A percentile compares a stretch with the other conserved stretches of the same genome.
These are phyloP conservation scores for Boletellus ananas DNA, from an alignment of 768 basidiomycete species.

Conservation along the genomic window DNA sequence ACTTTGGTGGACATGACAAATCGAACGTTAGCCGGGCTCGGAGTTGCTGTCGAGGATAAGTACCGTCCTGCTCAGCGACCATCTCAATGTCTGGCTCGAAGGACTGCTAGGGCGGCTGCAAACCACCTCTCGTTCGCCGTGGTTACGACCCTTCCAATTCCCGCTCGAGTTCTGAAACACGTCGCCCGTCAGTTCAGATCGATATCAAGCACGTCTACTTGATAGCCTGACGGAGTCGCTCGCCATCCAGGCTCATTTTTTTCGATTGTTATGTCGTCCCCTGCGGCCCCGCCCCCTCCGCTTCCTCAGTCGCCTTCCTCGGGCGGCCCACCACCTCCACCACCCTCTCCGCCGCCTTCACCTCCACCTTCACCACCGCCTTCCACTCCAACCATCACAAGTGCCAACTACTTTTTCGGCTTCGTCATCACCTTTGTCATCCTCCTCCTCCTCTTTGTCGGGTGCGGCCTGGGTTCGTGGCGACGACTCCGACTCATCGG, in stretches of 20 bases:
- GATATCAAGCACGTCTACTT: constrained; percentile 2
- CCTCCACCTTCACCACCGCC: background rate
- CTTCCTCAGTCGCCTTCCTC: background rate
- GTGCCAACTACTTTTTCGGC: constrained; percentile 32
- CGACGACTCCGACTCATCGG: constrained; percentile 30
- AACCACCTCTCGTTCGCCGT: background rate
- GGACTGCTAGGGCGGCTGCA: no score
- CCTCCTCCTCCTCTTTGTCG: constrained; percentile 46
- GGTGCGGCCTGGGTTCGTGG: constrained; percentile 48
- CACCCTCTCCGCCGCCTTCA: background rate
- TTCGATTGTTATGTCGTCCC: constrained; percentile 13
- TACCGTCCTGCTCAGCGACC: no score
- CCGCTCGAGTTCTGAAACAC: constrained; percentile 17
- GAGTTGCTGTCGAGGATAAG: no score
- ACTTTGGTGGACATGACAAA: no score
- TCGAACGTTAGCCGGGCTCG: no score
- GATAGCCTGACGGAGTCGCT: background rate
- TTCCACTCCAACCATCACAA: constrained; percentile 3
- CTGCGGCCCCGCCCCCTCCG: background rate
- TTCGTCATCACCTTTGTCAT: constrained; percentile 33
- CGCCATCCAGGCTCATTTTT: background rate
- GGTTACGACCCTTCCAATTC: constrained; percentile 6
- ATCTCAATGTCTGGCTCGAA: no score
- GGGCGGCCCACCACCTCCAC: background rate
- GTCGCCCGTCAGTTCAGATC: constrained; percentile 7